Base-by-base conservation (phyloP, 2,329 filamentous ascomycete species). In the Davidsoniella virescens region DNA sequence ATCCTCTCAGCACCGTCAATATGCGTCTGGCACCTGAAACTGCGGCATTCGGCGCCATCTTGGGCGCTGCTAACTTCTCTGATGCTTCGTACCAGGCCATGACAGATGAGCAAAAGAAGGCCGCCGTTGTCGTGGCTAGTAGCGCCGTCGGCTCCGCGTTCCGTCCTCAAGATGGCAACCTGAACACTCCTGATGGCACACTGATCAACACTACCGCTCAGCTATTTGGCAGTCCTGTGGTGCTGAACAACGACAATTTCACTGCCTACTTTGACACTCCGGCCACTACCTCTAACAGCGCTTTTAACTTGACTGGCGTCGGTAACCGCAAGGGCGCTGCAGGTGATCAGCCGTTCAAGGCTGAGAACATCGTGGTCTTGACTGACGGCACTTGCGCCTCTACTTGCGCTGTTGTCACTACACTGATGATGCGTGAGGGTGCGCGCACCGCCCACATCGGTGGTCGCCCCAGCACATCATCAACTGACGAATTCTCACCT, bases 11-110 rank as follows among this genome's bases (percentile, higher is more conserved):
- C 3, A 69, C 66, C 4, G 67, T 67, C 53, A 70, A 74, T 20
- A 66, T 75, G 59, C 66, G 73, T 10, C 67, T 72, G 2, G 63
- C 69, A 37, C 69, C 74, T 50, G 63, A 64, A 17, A 64, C 72
- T 60, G 68, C 41, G 56, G 69, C 14, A 60, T 76, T 61, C 69
- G 54, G 51, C 67, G 54, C 59, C 18, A 38, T 23, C 14, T 68
- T 58, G 54, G 61, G 52, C 55, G 60, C 37, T 49, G 55, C 25
- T 44, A 64, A 54, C 56, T 65, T 51, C 55, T 25, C 33, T 18
- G 44, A 47, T 9, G 44, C 51, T 3, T 53, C 54, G 36, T 57
- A 58, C 51, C 54, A 67, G 33, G 65, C 62, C 1, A 58, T 60
- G 7, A 58, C 58, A 2, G 57, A 63, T 9, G 59, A 69, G 9